Percentiles rank a stretch among this genome's conserved stretches.
Evolutionary conservation across 2,329 filamentous ascomycete genomes (phyloP).

Genomic region (Chaetomium strumarium): DNA sequence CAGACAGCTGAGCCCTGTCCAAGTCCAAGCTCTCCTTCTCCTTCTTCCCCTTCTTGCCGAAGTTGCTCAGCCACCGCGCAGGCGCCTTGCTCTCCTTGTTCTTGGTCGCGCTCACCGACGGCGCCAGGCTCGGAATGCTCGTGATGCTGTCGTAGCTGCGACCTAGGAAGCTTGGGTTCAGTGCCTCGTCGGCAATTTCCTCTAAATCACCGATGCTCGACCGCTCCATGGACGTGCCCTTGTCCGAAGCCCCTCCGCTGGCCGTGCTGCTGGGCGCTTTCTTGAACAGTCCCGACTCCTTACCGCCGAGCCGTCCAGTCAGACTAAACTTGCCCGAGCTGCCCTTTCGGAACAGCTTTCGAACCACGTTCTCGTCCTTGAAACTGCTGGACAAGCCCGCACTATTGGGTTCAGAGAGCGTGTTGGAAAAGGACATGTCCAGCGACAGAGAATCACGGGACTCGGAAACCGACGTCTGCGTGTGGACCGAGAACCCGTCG

Average conservation of each 20-base stretch:
- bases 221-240: constrained; percentile 49
- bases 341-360: constrained; percentile 59
- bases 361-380: constrained; percentile 48
- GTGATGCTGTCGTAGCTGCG: constrained; percentile 52
- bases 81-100: constrained; percentile 35
- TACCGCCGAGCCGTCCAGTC: constrained; percentile 48
- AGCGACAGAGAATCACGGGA: constrained; percentile 53
- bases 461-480: constrained; percentile 53
- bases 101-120: constrained; percentile 34
- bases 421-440: constrained; percentile 51
- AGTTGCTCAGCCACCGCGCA: constrained; percentile 41
- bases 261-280: constrained; percentile 44
- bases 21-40: constrained; percentile 52
- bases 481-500: constrained; percentile 52
- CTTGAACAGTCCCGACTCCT: constrained; percentile 51
- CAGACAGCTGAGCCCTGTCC: constrained; percentile 34
- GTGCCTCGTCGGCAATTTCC: constrained; percentile 43
- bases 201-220: constrained; percentile 54
- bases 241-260: constrained; percentile 52
- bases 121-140: constrained; percentile 52
- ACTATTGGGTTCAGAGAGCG: constrained; percentile 47
- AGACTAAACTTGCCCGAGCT: constrained; percentile 61
- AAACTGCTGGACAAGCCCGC: constrained; percentile 37
- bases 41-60: constrained; percentile 55
- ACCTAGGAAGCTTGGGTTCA: constrained; percentile 39